phyloP scores from a whole-genome alignment of 2,329 filamentous ascomycete genomes.

The Calonectria leucothoes region DNA sequence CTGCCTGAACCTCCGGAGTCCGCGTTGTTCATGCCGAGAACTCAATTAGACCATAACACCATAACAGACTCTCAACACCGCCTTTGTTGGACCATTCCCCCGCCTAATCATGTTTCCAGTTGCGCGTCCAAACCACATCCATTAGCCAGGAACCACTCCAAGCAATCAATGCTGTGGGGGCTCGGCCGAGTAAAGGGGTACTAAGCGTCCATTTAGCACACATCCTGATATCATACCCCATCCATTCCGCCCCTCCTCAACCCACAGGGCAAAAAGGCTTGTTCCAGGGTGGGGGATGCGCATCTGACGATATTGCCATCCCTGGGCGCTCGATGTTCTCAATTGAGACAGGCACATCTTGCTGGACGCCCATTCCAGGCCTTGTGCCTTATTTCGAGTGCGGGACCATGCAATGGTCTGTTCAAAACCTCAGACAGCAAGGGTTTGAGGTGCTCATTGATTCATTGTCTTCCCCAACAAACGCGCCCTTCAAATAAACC shows the following conservation, averaged over 20 bases:
- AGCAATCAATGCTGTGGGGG: constrained; percentile 23
- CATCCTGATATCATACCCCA: neutral
- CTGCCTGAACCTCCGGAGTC: constrained; percentile 19
- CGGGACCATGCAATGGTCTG: constrained; percentile 30
- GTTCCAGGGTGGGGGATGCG: constrained; percentile 5
- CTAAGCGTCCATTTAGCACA: constrained; percentile 7
- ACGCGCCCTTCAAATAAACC: constrained; percentile 24
- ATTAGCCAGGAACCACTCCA: neutral
- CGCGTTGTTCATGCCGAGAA: constrained; percentile 17
- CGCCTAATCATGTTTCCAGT: constrained; percentile 24
- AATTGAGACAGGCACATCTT: constrained; percentile 20
- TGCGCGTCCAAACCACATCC: neutral
- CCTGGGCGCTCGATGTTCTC: constrained; percentile 7
- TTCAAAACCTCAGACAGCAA: constrained; percentile 17
- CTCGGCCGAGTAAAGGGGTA: constrained; percentile 24
- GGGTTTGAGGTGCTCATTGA: constrained; percentile 21
- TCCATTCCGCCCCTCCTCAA: constrained; percentile 4
- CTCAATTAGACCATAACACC: constrained; percentile 17
- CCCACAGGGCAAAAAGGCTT: constrained; percentile 1
- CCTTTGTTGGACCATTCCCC: constrained; percentile 38
- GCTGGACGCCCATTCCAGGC: constrained; percentile 24
- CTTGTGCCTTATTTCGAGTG: neutral
- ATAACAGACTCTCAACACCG: constrained; percentile 31
- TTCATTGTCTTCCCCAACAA: constrained; percentile 29
- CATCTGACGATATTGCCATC: constrained; percentile 30